phyloP scores from a whole-genome alignment of 176 grass and related monocot species.

The Bonia amplexicaulis region DNA sequence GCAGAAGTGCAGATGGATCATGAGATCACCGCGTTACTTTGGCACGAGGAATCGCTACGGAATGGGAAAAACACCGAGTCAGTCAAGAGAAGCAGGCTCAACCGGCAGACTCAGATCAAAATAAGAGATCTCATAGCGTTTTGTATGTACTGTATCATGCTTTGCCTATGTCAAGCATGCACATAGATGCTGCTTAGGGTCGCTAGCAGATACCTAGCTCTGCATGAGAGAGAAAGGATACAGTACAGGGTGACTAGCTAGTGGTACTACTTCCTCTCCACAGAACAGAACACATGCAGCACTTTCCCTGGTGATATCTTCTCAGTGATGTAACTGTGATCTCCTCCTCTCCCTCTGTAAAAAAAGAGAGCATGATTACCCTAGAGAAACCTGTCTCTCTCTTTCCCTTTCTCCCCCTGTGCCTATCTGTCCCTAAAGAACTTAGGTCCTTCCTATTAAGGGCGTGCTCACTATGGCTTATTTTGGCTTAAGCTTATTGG shows the following conservation, averaged over 20 bases:
- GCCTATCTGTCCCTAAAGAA: slow-evolving; percentile 18
- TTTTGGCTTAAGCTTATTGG: no score
- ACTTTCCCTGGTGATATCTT: slow-evolving; percentile 27
- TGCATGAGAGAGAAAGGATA: slow-evolving; percentile 3
- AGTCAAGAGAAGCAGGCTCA: slow-evolving; percentile 20
- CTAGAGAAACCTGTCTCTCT: slow-evolving; percentile 19
- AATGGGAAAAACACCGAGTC: slow-evolving; percentile 31
- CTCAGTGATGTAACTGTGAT: slow-evolving; percentile 25
- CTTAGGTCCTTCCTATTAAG: slow-evolving; percentile 38
- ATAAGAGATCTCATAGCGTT: not conserved
- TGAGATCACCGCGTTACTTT: not conserved
- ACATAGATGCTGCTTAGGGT: not conserved
- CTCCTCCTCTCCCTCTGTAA: not conserved
- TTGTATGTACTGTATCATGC: not conserved
- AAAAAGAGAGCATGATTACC: slow-evolving; percentile 39
- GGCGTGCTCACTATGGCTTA: no score
- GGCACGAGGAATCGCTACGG: not conserved
- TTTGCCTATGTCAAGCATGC: slow-evolving; percentile 20
- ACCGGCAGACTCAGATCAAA: not conserved
- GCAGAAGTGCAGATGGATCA: not conserved
- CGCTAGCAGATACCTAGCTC: not conserved
- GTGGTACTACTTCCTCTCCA: not conserved
- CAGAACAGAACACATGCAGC: not conserved
- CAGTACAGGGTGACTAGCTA: not conserved
- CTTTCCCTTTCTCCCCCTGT: not conserved